These are phyloP conservation scores for Candida nanaspora DNA, from an alignment of 805 yeast species.

Conservation along the genomic window DNA sequence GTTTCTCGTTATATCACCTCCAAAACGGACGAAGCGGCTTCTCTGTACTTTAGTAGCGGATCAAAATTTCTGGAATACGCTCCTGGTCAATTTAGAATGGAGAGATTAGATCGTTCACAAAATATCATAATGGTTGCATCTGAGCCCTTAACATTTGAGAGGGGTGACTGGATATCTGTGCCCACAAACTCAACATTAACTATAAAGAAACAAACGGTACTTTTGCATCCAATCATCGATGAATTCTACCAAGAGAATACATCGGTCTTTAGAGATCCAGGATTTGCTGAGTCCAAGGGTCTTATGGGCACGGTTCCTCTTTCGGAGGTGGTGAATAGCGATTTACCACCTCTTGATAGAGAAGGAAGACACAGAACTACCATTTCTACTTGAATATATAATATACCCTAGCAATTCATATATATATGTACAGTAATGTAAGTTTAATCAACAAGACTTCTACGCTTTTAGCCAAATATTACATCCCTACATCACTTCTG, in stretches of 20 bases:
- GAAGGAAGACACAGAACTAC: constrained; percentile 42
- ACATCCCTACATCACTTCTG: no score
- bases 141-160: constrained; percentile 92
- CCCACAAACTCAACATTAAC: constrained; percentile 88
- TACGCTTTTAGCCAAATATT: no score
- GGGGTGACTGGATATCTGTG: constrained; percentile 96
- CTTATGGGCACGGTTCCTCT: constrained; percentile 87
- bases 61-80: constrained; percentile 83
- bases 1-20: constrained; percentile 87
- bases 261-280: constrained; percentile 59
- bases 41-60: constrained; percentile 90
- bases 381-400: background rate
- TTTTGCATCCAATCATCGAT: constrained; percentile 85
- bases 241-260: constrained; percentile 80
- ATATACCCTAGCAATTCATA: no score
- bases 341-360: constrained; percentile 73
- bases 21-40: constrained; percentile 90
- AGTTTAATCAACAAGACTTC: no score
- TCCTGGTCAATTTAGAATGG: constrained; percentile 93
- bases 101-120: constrained; percentile 84
- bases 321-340: constrained; percentile 38
- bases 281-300: constrained; percentile 85
- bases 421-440: no score
- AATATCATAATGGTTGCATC: constrained; percentile 92
- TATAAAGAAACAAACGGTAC: constrained; percentile 75